Evolutionary conservation across 2,329 filamentous ascomycete species (phyloP), one percentile per base, ranked within the genome.

Genomic region (Amauroascus verrucosus): DNA sequence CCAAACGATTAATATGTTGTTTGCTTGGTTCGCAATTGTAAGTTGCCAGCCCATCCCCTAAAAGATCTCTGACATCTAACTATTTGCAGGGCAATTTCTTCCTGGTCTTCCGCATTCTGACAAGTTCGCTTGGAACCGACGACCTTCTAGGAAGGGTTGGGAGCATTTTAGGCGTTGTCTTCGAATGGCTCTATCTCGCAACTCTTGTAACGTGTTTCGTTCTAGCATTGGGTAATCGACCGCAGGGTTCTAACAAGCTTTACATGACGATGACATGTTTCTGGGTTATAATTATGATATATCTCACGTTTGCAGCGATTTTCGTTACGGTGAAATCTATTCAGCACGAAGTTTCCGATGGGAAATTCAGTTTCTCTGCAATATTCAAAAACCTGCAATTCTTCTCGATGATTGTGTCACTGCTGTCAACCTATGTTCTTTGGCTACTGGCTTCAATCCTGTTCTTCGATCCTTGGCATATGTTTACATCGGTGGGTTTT

Each of bases 261-360:
- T 98, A 98, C 72, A 86, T 93, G 76, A 86, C 86, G 48, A 96
- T 96, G 87, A 88, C 96, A n/a, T 85, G 89, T 70, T 98, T 98
- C 77, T 98, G 93, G 94, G 88, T 84, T 41, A 77, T 87, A 57
- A 91, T 98, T 66, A 98, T 98, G 87, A 76, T 88, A 54, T 95
- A 96, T 66, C 78, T 98, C 54, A 85, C 94, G 69, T 98, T 98
- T 68, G 93, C 93, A 5, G 90, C 93, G 30, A 77, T 98, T 56
- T 98, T 86, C 72, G 94, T 98, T 65, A 90, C 91, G 0, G 90
- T 96, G 56, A 82, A 82, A 56, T 88, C 90, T 11, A 88, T 98
- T 9, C 79, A 91, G 58, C 71, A 74, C 0, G 83, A 95, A 64
- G 71, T 93, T 28, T 65, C 71, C 0, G 67, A 76, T n/a, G 67